Base-by-base conservation (phyloP, 257 asterid genomes). In the Gentiana straminea region DNA sequence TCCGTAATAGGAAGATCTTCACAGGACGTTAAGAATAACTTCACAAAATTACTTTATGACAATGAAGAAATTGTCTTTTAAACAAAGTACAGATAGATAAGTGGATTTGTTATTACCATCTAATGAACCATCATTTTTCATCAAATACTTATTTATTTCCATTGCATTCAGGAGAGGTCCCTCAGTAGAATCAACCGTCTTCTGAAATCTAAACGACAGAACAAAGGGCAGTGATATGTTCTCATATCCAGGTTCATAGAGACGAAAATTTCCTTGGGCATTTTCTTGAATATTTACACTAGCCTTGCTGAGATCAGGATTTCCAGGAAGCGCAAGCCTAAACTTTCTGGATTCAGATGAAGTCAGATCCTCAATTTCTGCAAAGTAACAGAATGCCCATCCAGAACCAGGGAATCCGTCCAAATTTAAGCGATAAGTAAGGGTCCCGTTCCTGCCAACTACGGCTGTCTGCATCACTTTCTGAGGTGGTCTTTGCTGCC, bases 391-490 rank as follows among this genome's bases (percentile, higher is more conserved):
- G 70, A 85, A 81, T 12, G 99, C 99, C 97, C 99, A 92, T 50
- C 95, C 99, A 66, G 44, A 66, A 68, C 78, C 86, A 32, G 98
- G 99, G 75, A 88, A 88, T 36, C 97, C 99, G 67, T 92, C 89
- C 3, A 92, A 90, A 65, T 92, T 86, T 77, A 88, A 53, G n/a
- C 99, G 93, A 70, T 92, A 85, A 8, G 94, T 83, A 55, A 92
- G 61, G 2, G 95, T 70, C 52, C 99, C 99, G 39, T 92, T 81
- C 78, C 94, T 78, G 65, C 99, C 99, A 38, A 92, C 95, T 55
- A 92, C 99, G 63, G 99, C 99, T 24, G 99, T 92, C 77, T 92
- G 97, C 99, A 92, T 83, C 62, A 88, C 97, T 69, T 85, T 88
- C 66, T 83, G 80, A 55, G 99, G 97, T 2, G 97, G 97, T 64